Percentiles rank a stretch among this genome's conserved stretches.
Conservation (phyloP, 371 early-diverging fungal genomes). For the Smittium culicis region DNA sequence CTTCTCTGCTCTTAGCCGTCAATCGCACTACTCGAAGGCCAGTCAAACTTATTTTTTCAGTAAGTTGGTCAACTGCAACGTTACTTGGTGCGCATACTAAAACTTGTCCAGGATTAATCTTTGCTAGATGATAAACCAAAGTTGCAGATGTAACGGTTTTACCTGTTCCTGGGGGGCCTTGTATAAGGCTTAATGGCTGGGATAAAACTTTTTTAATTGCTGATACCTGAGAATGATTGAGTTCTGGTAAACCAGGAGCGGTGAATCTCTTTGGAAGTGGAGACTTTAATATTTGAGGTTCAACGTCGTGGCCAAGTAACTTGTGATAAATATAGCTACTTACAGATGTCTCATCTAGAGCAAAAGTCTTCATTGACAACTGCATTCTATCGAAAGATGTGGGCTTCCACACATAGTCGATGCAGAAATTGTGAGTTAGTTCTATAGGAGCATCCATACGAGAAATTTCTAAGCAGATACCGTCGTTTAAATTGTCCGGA, state of each 20-base stretch:
- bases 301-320: slow-evolving; percentile 87
- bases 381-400: slow-evolving; percentile 96
- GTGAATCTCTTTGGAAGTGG: slow-evolving; percentile 72
- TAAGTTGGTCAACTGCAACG: slow-evolving; percentile 97
- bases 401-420: slow-evolving; percentile 99
- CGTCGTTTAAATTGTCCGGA: slow-evolving; percentile 86
- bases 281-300: slow-evolving; percentile 48
- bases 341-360: slow-evolving; percentile 82
- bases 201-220: slow-evolving; percentile 86
- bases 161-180: slow-evolving; percentile 96
- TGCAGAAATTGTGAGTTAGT: slow-evolving; percentile 74
- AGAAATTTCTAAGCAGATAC: slow-evolving; percentile 75
- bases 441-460: slow-evolving; percentile 46
- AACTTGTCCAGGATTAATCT: slow-evolving; percentile 81
- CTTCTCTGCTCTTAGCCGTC: slow-evolving; percentile 87
- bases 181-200: slow-evolving; percentile 87
- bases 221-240: slow-evolving; percentile 87
- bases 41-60: slow-evolving; percentile 89
- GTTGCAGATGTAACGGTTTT: slow-evolving; percentile 97
- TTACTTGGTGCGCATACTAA: slow-evolving; percentile 98
- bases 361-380: slow-evolving; percentile 86
- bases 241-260: slow-evolving; percentile 83
- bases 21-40: slow-evolving; percentile 93
- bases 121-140: slow-evolving; percentile 92
- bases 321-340: slow-evolving; percentile 91